Evolutionary conservation across 108 stramenopile genomes (phyloP).

Genomic region (Nitzschia inconspicua): DNA sequence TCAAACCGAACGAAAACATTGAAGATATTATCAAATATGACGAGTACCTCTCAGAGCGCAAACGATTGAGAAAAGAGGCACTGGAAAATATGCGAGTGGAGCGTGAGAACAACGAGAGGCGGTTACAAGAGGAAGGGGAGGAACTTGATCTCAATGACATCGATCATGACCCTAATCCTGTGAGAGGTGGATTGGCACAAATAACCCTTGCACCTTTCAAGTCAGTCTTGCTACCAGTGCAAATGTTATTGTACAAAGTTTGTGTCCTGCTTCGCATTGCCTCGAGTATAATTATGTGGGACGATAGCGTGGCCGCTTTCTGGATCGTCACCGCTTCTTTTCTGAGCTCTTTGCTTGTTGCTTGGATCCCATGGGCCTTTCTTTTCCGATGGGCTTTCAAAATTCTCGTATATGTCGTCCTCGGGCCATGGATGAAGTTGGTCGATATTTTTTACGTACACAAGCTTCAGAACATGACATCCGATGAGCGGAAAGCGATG

Average conservation of each 20-base stretch:
- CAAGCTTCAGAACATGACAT: background rate
- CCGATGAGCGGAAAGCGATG: slow-evolving; percentile 10
- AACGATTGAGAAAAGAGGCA: slow-evolving; percentile 9
- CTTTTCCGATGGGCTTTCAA: slow-evolving; percentile 51
- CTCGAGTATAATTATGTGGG: slow-evolving; percentile 55
- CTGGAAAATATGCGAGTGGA: slow-evolving; percentile 8
- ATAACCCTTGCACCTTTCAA: slow-evolving; percentile 18
- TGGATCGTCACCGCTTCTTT: slow-evolving; percentile 38
- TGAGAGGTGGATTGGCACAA: background rate
- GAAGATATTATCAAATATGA: slow-evolving; percentile 13
- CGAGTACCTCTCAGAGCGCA: background rate
- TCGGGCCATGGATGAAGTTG: slow-evolving; percentile 84
- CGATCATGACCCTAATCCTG: slow-evolving; percentile 4
- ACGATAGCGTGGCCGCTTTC: slow-evolving; percentile 45
- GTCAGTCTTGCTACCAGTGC: slow-evolving; percentile 46
- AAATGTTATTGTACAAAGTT: slow-evolving; percentile 21
- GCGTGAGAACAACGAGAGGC: slow-evolving; percentile 3
- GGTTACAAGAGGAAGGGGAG: background rate
- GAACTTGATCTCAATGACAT: slow-evolving; percentile 1
- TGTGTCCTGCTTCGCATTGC: slow-evolving; percentile 31
- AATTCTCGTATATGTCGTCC: slow-evolving; percentile 43
- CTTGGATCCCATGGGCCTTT: slow-evolving; percentile 55
- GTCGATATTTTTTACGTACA: slow-evolving; percentile 52
- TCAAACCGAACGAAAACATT: slow-evolving; percentile 8
- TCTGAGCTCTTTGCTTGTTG: slow-evolving; percentile 26